Conservation (phyloP, 2,329 filamentous ascomycete genomes). For the Pseudogymnoascus sp. region DNA sequence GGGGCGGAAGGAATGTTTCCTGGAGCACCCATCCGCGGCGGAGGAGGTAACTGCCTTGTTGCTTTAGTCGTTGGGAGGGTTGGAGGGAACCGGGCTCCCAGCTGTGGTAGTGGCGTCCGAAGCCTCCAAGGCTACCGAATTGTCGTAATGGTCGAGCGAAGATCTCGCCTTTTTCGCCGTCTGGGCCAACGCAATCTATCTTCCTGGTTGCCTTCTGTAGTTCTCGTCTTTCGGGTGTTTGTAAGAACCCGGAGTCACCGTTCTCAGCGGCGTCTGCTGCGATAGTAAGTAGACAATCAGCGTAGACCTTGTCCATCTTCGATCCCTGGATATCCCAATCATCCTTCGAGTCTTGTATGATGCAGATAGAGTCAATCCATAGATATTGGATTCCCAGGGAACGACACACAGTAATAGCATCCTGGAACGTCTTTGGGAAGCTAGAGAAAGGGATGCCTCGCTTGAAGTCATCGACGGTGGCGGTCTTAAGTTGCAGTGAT, state of each 20-base stretch:
- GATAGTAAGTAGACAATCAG: constrained; percentile 22
- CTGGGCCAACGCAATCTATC: background rate
- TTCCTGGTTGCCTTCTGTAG: background rate
- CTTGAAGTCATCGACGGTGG: constrained; percentile 11
- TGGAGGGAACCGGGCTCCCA: background rate
- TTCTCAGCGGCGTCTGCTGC: constrained; percentile 13
- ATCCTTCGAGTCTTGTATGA: constrained; percentile 24
- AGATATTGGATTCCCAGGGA: constrained; percentile 23
- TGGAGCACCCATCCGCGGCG: constrained; percentile 2
- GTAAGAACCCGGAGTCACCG: background rate
- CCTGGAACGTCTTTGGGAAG: constrained; percentile 21
- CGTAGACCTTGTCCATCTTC: constrained; percentile 25
- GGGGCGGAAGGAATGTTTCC: background rate
- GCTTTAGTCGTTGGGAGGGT: background rate
- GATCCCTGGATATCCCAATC: constrained; percentile 25
- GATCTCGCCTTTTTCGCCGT: background rate
- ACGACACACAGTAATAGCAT: constrained; percentile 24
- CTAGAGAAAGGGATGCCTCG: constrained; percentile 13
- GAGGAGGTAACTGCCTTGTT: background rate
- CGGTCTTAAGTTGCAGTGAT: constrained; percentile 9
- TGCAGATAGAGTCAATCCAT: constrained; percentile 30
- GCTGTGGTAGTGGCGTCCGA: background rate
- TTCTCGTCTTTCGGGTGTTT: background rate
- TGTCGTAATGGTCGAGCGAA: background rate
- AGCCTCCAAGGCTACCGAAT: background rate